Base-by-base conservation (phyloP, 1,284 basidiomycete species). In the Violaceomyces palustris region DNA sequence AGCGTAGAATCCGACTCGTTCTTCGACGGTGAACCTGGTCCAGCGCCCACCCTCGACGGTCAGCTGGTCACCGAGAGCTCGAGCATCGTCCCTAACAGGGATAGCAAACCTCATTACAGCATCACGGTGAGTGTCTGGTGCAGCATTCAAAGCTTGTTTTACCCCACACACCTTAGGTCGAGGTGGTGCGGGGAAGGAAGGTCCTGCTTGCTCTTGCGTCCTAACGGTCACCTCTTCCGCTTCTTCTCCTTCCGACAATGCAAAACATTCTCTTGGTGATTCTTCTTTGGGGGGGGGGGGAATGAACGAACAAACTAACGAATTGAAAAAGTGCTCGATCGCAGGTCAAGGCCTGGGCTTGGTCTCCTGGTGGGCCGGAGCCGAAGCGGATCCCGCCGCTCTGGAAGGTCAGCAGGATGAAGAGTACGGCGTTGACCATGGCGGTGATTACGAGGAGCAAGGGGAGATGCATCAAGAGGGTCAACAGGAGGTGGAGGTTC, bases 1-100 rank as follows among this genome's bases (percentile, higher is more conserved):
- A 83, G 88, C 3, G 83, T 96, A 10, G 88, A 93, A 71, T 79
- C 80, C 2, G 87, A 93, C 64, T 84, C 87, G 59, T 96, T 93
- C 74, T 86, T 84, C 69, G 91, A 96, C 64, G 83, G 88, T 56
- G 87, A 92, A 64, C 91, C 91, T 0, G 87, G 88, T 2, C 88
- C 89, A 1, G 67, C 67, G 0, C 45, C 47, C 10, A 56, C 59
- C 17, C 44, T 52, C 18, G 46, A 45, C 38, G 47, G 34, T n/a
- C n/a, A 22, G 18, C 3, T 21, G 25, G 25, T 19, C 10, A 12
- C 12, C 6, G 24, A 35, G 18, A 18, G 15, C 22, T 8, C 10
- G 3, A 27, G 6, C 18, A 35, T 17, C 45, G 50, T 41, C 48
- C n/a, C n/a, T n/a, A 51, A 35, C 3, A 60, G 49, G 18, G 50